phyloP scores from a whole-genome alignment of 768 basidiomycete genomes.

The Epithele typhae region DNA sequence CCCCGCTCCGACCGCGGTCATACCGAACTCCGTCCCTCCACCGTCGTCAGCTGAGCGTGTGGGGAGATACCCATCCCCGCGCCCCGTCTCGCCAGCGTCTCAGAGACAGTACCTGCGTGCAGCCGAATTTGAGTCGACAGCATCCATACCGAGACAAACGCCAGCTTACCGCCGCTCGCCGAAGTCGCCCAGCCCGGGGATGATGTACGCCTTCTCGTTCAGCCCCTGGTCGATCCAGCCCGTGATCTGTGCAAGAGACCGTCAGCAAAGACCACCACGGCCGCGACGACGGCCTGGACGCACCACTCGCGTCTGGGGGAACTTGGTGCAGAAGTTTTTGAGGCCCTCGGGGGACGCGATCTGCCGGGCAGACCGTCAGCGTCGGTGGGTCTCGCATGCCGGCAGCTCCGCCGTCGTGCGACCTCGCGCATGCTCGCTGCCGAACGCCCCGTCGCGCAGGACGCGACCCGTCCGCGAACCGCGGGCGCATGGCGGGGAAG shows the following conservation, averaged over 20 bases:
- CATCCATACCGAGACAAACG: background rate
- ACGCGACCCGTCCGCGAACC: background rate
- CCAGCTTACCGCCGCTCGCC: slow-evolving; percentile 73
- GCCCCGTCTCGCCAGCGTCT: too few relatives aligned
- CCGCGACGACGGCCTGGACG: slow-evolving; percentile 20
- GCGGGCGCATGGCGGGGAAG: background rate
- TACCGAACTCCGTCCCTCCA: background rate
- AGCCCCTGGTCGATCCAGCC: slow-evolving; percentile 95
- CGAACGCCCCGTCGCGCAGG: background rate
- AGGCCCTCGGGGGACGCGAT: slow-evolving; percentile 91
- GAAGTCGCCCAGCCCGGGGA: slow-evolving; percentile 96
- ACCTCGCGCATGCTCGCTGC: too few relatives aligned
- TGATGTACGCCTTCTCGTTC: slow-evolving; percentile 87
- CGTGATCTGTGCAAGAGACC: slow-evolving; percentile 55
- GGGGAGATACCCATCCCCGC: too few relatives aligned
- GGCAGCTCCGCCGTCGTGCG: too few relatives aligned
- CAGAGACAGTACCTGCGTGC: slow-evolving; percentile 15
- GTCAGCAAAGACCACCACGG: background rate
- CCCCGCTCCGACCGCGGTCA: too few relatives aligned
- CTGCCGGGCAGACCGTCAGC: slow-evolving; percentile 33
- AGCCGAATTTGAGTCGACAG: too few relatives aligned
- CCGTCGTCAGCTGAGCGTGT: background rate
- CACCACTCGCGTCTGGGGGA: slow-evolving; percentile 75
- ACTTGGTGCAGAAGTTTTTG: slow-evolving; percentile 69
- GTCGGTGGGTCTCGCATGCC: too few relatives aligned